Evolutionary conservation across 192 early-diverging fungal species (phyloP).

Genomic region (Mortierella hygrophila): DNA sequence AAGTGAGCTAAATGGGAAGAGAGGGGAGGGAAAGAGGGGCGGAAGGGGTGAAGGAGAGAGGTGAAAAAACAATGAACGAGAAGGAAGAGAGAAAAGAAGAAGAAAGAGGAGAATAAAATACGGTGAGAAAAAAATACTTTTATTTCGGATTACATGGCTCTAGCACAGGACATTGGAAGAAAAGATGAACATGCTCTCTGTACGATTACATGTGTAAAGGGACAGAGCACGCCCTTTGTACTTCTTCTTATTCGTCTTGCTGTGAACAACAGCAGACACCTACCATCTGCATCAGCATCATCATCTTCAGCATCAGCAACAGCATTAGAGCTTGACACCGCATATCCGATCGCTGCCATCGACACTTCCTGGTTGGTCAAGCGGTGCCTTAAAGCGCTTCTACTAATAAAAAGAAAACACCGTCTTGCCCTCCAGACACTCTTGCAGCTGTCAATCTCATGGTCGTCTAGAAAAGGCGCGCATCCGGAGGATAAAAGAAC

Average conservation of each 20-base stretch:
- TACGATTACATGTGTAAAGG: no score
- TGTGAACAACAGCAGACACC: background rate
- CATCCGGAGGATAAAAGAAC: background rate
- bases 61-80: background rate
- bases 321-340: background rate
- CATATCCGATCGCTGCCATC: background rate
- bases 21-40: background rate
- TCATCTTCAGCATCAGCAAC: background rate
- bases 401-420: background rate
- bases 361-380: background rate
- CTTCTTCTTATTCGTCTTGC: background rate
- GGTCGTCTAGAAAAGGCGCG: background rate
- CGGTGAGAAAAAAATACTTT: conserved; percentile 2
- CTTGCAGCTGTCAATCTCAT: background rate
- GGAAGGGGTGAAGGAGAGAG: background rate
- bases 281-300: background rate
- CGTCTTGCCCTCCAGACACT: background rate
- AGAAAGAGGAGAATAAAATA: background rate
- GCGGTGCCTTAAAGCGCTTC: background rate
- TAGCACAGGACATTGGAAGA: background rate
- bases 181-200: background rate
- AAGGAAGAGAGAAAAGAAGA: background rate
- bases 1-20: background rate
- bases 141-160: background rate
- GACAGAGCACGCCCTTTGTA: background rate